These are phyloP conservation scores for Tremellales sp. DNA, from an alignment of 1,284 basidiomycete species.

Conservation along the genomic window DNA sequence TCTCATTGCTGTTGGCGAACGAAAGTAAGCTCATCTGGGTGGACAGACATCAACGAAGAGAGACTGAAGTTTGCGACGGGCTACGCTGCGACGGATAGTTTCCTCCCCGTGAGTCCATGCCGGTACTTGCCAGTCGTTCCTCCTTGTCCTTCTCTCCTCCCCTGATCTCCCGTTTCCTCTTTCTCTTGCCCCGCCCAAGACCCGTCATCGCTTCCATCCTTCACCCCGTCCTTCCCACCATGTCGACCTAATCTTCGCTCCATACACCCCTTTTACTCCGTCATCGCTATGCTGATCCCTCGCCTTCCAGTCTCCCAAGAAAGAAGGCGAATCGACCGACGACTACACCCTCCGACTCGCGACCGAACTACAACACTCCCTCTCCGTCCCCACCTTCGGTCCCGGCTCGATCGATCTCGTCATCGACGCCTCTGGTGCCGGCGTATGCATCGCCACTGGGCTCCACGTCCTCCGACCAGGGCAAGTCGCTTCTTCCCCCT, in stretches of 20 bases:
- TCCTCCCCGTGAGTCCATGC: slow-evolving; percentile 54
- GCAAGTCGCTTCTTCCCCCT: slow-evolving; percentile 19
- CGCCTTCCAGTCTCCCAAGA: slow-evolving; percentile 48
- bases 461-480: slow-evolving; percentile 62
- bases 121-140: too few relatives aligned
- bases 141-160: too few relatives aligned
- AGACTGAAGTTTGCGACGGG: slow-evolving; percentile 75
- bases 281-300: neutral
- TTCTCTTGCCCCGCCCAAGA: too few relatives aligned
- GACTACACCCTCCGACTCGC: slow-evolving; percentile 59
- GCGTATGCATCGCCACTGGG: slow-evolving; percentile 59
- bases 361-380: slow-evolving; percentile 45
- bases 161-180: too few relatives aligned
- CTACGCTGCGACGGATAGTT: slow-evolving; percentile 80
- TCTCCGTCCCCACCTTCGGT: slow-evolving; percentile 51
- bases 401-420: slow-evolving; percentile 55
- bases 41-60: slow-evolving; percentile 72
- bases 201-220: too few relatives aligned
- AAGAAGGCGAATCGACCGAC: slow-evolving; percentile 62
- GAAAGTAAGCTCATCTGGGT: too few relatives aligned
- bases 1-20: too few relatives aligned
- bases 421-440: slow-evolving; percentile 59
- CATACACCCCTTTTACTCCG: neutral
- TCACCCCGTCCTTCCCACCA: too few relatives aligned
- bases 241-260: too few relatives aligned